Evolutionary conservation across 208 protist genomes (phyloP).

Genomic region (Herpetomonas samuelpessoai): DNA sequence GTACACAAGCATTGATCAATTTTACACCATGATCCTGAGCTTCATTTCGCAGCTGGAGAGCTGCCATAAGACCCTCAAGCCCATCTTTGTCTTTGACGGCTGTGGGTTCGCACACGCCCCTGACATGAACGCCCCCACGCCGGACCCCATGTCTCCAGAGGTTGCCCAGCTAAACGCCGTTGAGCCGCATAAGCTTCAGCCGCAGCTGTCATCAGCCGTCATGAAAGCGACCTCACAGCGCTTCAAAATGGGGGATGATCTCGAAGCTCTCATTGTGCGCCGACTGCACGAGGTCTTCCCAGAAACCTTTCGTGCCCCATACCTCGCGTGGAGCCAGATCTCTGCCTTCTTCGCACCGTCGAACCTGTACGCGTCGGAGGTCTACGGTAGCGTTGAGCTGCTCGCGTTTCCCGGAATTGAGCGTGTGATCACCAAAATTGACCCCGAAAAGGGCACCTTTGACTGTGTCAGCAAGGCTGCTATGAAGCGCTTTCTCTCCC

Average conservation of each 20-base stretch:
- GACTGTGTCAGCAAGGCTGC: constrained; percentile 61
- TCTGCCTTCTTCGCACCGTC: constrained; percentile 60
- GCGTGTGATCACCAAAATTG: constrained; percentile 80
- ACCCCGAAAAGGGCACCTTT: constrained; percentile 52
- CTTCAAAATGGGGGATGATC: constrained; percentile 79
- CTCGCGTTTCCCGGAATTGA: constrained; percentile 86
- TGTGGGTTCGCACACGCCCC: constrained; percentile 35
- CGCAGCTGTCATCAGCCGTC: constrained; percentile 22
- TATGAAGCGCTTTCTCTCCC: constrained; percentile 36
- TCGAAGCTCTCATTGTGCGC: constrained; percentile 74
- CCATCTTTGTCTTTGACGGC: constrained; percentile 63
- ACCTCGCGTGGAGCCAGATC: constrained; percentile 85
- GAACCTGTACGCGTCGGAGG: constrained; percentile 55
- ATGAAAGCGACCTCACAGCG: constrained; percentile 36
- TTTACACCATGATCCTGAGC: constrained; percentile 20
- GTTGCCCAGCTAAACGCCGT: constrained; percentile 13
- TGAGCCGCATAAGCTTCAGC: not conserved
- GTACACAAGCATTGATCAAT: constrained; percentile 57
- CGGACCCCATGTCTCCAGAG: constrained; percentile 15
- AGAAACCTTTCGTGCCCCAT: constrained; percentile 77
- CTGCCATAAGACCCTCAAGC: constrained; percentile 26
- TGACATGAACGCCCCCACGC: constrained; percentile 24
- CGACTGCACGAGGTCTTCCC: constrained; percentile 39
- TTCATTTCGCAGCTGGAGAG: constrained; percentile 17
- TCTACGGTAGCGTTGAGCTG: constrained; percentile 76